Base-by-base conservation (phyloP, 2,329 filamentous ascomycete genomes). In the Emergomyces africanus region DNA sequence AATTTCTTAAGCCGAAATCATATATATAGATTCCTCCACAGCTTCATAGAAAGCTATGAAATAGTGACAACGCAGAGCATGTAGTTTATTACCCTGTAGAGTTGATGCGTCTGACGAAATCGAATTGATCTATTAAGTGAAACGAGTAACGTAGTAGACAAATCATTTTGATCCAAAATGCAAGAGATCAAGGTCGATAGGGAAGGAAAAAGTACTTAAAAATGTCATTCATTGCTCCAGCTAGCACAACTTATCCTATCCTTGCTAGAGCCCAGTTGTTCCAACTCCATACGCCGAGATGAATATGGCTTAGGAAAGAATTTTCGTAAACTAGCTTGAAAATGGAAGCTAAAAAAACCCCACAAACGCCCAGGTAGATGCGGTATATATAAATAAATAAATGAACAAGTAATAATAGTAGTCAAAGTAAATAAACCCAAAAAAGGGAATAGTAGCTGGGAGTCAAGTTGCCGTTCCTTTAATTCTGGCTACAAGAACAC, bases 401-500 rank as follows among this genome's bases (percentile, higher is more conserved):
- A 48, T 49, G 49, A 33, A 37, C n/a, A 39, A 41, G 10, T 44
- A 8, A 25, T 2, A 42, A 54, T n/a, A 2, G 30, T 46, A 44
- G 54, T 9, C 5, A 18, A 56, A 42, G 54, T 25, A 46, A 57
- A 41, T n/a, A n/a, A n/a, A n/a, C n/a, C n/a, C n/a, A 39, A 25
- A 41, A 28, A 28, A 9, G n/a, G n/a, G 18, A 35, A 15, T n/a
- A 23, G 3, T n/a, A n/a, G 44, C 18, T 5, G 10, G 44, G 25
- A n/a, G 44, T 14, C 20, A 35, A n/a, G 48, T 18, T 0, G 2
- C 28, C 20, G 8, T 50, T n/a, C 12, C 12, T 25, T 39, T 20
- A 12, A 33, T 1, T 23, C 23, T 42, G 49, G 10, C 72, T 74
- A 90, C 51, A 90, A 72, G 57, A 84, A 83, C 50, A 94, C 86